A percentile compares a stretch with the other conserved stretches of the same genome.
These are phyloP conservation scores for Cucurbita pepo DNA, from an alignment of 306 rosid species.

Conservation along the genomic window DNA sequence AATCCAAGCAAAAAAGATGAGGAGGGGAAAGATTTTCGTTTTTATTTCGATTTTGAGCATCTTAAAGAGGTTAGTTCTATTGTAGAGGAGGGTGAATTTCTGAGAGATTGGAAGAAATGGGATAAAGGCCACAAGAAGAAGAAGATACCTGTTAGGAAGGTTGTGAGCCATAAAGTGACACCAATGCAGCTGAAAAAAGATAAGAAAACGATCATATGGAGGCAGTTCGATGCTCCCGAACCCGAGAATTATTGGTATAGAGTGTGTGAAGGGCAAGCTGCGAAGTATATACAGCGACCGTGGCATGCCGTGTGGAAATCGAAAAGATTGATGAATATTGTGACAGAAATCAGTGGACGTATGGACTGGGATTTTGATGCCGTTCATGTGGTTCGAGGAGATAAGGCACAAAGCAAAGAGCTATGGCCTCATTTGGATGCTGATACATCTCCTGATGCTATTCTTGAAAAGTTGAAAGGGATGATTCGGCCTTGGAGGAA, in stretches of 20 bases:
- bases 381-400: constrained; percentile 82
- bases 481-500: constrained; percentile 78
- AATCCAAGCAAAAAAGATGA: constrained; percentile 61
- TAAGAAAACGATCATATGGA: constrained; percentile 47
- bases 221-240: constrained; percentile 86
- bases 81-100: constrained; percentile 81
- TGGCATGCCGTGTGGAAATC: constrained; percentile 99
- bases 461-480: constrained; percentile 62
- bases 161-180: constrained; percentile 45
- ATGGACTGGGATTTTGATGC: constrained; percentile 99
- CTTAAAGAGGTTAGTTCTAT: constrained; percentile 67
- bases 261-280: constrained; percentile 89
- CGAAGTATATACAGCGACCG: constrained; percentile 71
- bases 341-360: constrained; percentile 62
- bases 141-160: constrained; percentile 58
- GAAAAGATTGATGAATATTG: constrained; percentile 91
- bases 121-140: constrained; percentile 48
- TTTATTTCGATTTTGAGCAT: constrained; percentile 94
- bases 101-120: constrained; percentile 87
- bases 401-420: constrained; percentile 74
- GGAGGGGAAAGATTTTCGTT: constrained; percentile 91
- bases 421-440: constrained; percentile 85
- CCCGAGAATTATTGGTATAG: constrained; percentile 97
- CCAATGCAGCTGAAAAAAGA: constrained; percentile 88
- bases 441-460: constrained; percentile 65